Base-by-base conservation (phyloP, 108 stramenopile genomes). In the Pseudonitzschia multistriata region DNA sequence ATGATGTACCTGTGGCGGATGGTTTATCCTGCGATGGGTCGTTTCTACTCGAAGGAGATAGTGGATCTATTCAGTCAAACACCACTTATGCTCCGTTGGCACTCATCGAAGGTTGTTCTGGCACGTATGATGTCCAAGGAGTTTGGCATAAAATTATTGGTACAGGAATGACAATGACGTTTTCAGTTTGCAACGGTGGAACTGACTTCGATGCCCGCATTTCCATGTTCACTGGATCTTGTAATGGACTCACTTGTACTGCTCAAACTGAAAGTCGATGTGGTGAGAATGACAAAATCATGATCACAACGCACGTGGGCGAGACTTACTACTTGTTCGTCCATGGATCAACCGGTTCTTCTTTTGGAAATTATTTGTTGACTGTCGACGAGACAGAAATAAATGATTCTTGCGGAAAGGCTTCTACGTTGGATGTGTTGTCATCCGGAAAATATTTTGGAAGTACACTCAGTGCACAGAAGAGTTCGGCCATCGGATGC, bases 171-270 rank as follows among this genome's bases (percentile, higher is more conserved):
- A 34, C 60, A 39, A 31, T 72, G 49, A 67, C 29, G 22, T 29
- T 78, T 34, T 78, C 64, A 27, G 70, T 62, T 24, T 78, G 77
- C 71, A 66, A 68, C 47, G 30, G 24, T 21, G 27, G 62, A 29
- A 71, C 70, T 11, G 65, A 59, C 29, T 72, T 68, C 53, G 77
- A 78, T 68, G 65, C 77, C 7, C 47, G 66, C 7, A 48, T 78
- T 24, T 67, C 77, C 2, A 33, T 78, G 0, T 78, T 72, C 48
- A 33, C 48, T 31, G 77, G 77, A 6, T 31, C 54, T 14, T 74
- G 73, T 42, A 27, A 27, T 24, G 54, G 45, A 36, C 66, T 74
- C 3, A 35, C 45, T 60, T 74, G 73, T 36, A 27, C 28, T 27
- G 27, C 22, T 7, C 4, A 37, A 33, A 54, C 67, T 5, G 27